Evolutionary conservation across 1,284 basidiomycete species (phyloP).

Genomic region (Pseudozyma hubeiensis): DNA sequence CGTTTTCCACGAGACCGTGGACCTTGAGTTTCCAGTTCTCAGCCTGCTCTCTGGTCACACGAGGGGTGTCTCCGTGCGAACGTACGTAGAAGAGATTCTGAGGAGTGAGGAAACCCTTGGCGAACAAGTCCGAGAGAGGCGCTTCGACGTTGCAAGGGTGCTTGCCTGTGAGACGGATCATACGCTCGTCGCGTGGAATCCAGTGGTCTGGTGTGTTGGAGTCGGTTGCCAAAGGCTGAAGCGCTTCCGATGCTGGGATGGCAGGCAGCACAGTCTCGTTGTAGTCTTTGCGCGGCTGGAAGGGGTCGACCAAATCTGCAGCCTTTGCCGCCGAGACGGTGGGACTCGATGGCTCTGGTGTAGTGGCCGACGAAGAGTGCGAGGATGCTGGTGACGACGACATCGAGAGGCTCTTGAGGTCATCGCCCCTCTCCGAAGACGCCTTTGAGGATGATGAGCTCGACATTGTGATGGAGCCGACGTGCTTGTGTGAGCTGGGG

Average conservation of each 20-base stretch:
- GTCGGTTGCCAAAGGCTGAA: slow-evolving; percentile 52
- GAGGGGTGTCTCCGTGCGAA: slow-evolving; percentile 77
- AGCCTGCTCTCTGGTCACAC: slow-evolving; percentile 70
- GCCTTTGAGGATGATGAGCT: slow-evolving; percentile 35
- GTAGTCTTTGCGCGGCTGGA: slow-evolving; percentile 28
- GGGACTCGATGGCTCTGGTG: slow-evolving; percentile 44
- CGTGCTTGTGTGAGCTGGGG: background rate
- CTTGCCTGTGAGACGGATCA: slow-evolving; percentile 60
- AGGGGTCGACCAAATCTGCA: slow-evolving; percentile 9
- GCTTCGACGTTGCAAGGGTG: slow-evolving; percentile 78
- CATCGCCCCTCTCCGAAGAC: slow-evolving; percentile 25
- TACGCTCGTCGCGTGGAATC: slow-evolving; percentile 59
- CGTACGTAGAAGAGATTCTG: slow-evolving; percentile 77
- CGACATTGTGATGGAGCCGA: slow-evolving; percentile 10
- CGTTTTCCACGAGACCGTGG: slow-evolving; percentile 69
- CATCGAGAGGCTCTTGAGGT: slow-evolving; percentile 13
- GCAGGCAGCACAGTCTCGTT: slow-evolving; percentile 39
- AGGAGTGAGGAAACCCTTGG: slow-evolving; percentile 76
- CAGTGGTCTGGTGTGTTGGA: slow-evolving; percentile 59
- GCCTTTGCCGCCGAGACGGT: slow-evolving; percentile 8
- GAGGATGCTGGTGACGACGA: slow-evolving; percentile 22
- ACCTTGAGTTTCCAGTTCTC: slow-evolving; percentile 73
- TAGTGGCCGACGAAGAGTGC: slow-evolving; percentile 27
- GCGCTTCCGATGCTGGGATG: slow-evolving; percentile 39
- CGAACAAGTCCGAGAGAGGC: slow-evolving; percentile 72